These are phyloP conservation scores for Tricholoma flavovirens DNA, from an alignment of 768 basidiomycete species.

Conservation along the genomic window DNA sequence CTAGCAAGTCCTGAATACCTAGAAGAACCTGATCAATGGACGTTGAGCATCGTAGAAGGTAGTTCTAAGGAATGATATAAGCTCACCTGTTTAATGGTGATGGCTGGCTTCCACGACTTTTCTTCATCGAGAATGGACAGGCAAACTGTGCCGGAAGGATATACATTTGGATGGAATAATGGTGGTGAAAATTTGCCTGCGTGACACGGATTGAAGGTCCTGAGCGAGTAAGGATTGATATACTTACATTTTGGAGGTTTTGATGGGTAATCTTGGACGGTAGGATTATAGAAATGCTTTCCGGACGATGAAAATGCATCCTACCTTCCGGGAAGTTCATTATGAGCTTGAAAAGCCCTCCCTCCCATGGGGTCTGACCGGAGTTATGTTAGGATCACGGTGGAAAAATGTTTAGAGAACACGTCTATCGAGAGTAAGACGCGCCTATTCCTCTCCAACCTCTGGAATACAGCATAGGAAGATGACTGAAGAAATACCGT, in stretches of 20 bases:
- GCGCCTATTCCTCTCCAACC: constrained; percentile 2
- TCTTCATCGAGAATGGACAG: constrained; percentile 97
- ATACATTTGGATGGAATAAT: constrained; percentile 97
- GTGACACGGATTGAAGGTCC: not conserved
- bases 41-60: not conserved
- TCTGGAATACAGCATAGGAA: not conserved
- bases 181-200: constrained; percentile 95
- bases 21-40: constrained; percentile 66
- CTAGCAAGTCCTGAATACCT: constrained; percentile 92
- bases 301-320: not conserved
- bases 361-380: constrained; percentile 90
- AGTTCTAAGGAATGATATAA: not conserved
- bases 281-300: not conserved
- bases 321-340: constrained; percentile 98
- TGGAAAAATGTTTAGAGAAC: constrained; percentile 8
- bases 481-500: constrained; percentile 27
- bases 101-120: constrained; percentile 98
- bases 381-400: constrained; percentile 7
- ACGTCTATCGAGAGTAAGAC: constrained; percentile 7
- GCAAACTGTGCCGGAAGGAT: constrained; percentile 97
- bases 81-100: constrained; percentile 94
- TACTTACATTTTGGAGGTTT: constrained; percentile 87
- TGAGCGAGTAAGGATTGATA: constrained; percentile 1
- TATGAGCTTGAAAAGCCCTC: constrained; percentile 86
- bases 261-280: constrained; percentile 76